Conservation (phyloP, 495 filamentous ascomycete species). For the Aspergillus hancockii region DNA sequence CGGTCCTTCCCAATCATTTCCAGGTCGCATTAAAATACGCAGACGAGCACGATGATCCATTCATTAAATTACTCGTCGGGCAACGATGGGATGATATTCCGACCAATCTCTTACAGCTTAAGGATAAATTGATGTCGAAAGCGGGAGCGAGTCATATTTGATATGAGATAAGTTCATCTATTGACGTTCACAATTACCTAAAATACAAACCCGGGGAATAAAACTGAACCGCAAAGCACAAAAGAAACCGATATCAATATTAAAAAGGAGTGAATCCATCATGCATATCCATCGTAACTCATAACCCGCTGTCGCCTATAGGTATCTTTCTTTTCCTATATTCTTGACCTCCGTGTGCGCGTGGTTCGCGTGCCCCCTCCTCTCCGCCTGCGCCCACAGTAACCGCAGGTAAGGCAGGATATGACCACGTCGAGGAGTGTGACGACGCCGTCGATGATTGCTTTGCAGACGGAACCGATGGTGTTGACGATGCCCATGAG, state of each 20-base stretch:
- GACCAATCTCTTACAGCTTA: conserved; percentile 21
- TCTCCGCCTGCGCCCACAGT: conserved; percentile 46
- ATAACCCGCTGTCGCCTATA: background rate
- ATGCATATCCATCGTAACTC: conserved; percentile 12
- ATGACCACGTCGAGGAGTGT: conserved; percentile 81
- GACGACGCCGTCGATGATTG: conserved; percentile 82
- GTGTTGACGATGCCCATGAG: conserved; percentile 84
- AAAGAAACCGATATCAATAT: conserved; percentile 1
- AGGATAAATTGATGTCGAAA: conserved; percentile 22
- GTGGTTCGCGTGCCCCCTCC: conserved; percentile 4
- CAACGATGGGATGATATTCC: conserved; percentile 38
- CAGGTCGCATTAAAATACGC: conserved; percentile 28
- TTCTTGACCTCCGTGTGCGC: conserved; percentile 25
- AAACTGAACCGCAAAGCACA: background rate
- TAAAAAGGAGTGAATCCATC: background rate
- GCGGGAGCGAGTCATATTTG: conserved; percentile 1
- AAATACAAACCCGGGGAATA: conserved; percentile 2
- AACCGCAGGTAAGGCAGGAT: conserved; percentile 81
- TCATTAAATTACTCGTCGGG: conserved; percentile 32
- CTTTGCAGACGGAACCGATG: conserved; percentile 71
- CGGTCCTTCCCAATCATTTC: conserved; percentile 29
- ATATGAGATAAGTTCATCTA: conserved; percentile 1
- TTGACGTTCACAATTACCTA: background rate
- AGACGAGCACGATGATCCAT: conserved; percentile 33
- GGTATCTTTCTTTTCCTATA: conserved; percentile 12